A percentile compares a stretch with the other conserved stretches of the same genome.
Conservation (phyloP, 2,329 filamentous ascomycete genomes). For the Zasmidium angulare region DNA sequence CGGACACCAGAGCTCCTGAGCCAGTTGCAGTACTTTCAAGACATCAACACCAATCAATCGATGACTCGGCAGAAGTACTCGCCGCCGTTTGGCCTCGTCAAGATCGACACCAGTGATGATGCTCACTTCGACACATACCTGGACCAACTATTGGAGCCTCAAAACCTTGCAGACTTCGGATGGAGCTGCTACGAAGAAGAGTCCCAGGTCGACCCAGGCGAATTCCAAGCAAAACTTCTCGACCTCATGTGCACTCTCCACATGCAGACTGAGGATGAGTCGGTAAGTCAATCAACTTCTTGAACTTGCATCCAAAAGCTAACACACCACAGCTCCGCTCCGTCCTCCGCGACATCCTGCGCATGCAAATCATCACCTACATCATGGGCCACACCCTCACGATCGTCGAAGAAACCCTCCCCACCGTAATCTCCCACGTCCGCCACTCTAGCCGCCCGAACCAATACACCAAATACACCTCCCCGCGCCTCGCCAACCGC, state of each 20-base stretch:
- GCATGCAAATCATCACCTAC: constrained; percentile 49
- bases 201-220: constrained; percentile 37
- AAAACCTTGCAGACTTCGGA: constrained; percentile 43
- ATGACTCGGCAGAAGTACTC: constrained; percentile 39
- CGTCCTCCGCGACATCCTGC: constrained; percentile 45
- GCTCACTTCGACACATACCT: constrained; percentile 47
- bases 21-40: constrained; percentile 45
- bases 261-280: constrained; percentile 34
- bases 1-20: constrained; percentile 40
- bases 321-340: constrained; percentile 31
- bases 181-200: constrained; percentile 48
- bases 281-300: constrained; percentile 32
- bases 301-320: constrained; percentile 1
- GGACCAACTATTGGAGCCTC: constrained; percentile 41
- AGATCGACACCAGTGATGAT: constrained; percentile 46
- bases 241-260: constrained; percentile 40
- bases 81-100: constrained; percentile 47
- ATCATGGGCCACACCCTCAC: constrained; percentile 51
- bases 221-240: constrained; percentile 44
- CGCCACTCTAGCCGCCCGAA: constrained; percentile 36
- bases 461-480: constrained; percentile 25
- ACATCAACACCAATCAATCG: constrained; percentile 31
- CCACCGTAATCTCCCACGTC: constrained; percentile 39
- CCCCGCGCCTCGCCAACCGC: constrained; percentile 48
- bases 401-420: constrained; percentile 42